Evolutionary conservation across 352 stramenopile genomes (phyloP).

Genomic region (Pythium myriotylum): DNA sequence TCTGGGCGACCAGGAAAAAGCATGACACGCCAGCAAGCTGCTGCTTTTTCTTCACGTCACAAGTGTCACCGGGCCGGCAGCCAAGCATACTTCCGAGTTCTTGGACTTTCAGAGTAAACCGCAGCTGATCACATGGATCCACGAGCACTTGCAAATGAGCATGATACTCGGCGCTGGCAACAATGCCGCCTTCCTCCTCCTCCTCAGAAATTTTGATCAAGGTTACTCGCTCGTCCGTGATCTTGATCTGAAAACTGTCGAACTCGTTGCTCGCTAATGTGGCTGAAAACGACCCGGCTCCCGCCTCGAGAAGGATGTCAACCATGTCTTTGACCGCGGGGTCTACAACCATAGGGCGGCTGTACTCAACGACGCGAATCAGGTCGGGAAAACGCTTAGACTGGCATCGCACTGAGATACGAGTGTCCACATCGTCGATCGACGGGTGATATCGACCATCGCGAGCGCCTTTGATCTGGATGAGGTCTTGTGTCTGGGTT

Average conservation of each 20-base stretch:
- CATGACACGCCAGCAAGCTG: conserved; percentile 59
- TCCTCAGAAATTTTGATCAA: conserved; percentile 79
- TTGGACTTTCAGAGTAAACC: conserved; percentile 78
- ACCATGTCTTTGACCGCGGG: conserved; percentile 70
- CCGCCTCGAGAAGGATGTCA: conserved; percentile 69
- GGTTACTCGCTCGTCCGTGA: conserved; percentile 46
- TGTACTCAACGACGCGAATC: conserved; percentile 56
- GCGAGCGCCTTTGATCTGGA: conserved; percentile 63
- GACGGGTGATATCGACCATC: conserved; percentile 66
- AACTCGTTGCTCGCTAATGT: conserved; percentile 77
- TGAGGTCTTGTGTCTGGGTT: conserved; percentile 52
- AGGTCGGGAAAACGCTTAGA: conserved; percentile 71
- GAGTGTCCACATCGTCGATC: conserved; percentile 65
- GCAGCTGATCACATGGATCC: conserved; percentile 61
- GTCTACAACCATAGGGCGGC: conserved; percentile 51
- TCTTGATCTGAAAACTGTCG: conserved; percentile 86
- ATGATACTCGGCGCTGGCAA: conserved; percentile 56
- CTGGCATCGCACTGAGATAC: conserved; percentile 59
- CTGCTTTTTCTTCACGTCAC: conserved; percentile 54
- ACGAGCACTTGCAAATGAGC: conserved; percentile 71
- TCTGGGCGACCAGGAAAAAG: conserved; percentile 79
- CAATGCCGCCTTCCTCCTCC: conserved; percentile 61
- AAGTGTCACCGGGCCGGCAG: conserved; percentile 56
- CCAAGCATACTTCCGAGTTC: conserved; percentile 78
- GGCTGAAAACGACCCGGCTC: conserved; percentile 71